Conservation (phyloP, 495 filamentous ascomycete species). For the Tetracladium setigerum region DNA sequence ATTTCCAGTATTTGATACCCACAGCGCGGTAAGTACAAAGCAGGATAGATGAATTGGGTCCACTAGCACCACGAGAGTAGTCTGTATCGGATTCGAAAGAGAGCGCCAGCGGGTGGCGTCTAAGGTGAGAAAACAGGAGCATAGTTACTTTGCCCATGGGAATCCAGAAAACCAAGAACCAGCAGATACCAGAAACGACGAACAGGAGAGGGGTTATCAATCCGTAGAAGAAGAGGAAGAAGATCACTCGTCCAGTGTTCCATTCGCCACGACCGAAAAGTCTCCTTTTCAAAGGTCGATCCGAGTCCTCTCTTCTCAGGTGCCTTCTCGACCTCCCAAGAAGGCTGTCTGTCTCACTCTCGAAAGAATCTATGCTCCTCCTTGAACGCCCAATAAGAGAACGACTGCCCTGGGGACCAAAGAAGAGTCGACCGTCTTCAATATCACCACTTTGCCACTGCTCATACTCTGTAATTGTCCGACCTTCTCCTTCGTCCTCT, state of each 20-base stretch:
- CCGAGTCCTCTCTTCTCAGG: conserved; percentile 23
- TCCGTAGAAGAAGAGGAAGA: conserved; percentile 96
- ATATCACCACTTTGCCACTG: conserved; percentile 98
- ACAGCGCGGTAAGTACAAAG: conserved; percentile 96
- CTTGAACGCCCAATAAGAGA: conserved; percentile 86
- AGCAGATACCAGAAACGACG: conserved; percentile 80
- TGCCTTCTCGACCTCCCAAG: conserved; percentile 57
- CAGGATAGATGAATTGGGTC: conserved; percentile 76
- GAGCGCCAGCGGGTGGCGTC: conserved; percentile 84
- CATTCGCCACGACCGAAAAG: conserved; percentile 94
- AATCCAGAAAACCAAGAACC: conserved; percentile 95
- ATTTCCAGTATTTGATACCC: conserved; percentile 96
- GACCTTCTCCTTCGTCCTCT: conserved; percentile 97
- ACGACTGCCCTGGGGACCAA: conserved; percentile 71
- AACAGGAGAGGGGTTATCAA: conserved; percentile 85
- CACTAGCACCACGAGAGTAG: conserved; percentile 59
- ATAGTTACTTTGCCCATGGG: conserved; percentile 96
- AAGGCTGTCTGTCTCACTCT: conserved; percentile 82
- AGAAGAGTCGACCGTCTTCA: conserved; percentile 92
- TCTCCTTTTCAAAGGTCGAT: conserved; percentile 65
- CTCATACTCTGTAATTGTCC: conserved; percentile 98
- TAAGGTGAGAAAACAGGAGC: conserved; percentile 83
- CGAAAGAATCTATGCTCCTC: conserved; percentile 75
- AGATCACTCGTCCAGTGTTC: conserved; percentile 88
- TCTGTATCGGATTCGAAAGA: conserved; percentile 84